Conservation (phyloP, 2,329 filamentous ascomycete genomes). For the Pseudogymnoascus verrucosus region DNA sequence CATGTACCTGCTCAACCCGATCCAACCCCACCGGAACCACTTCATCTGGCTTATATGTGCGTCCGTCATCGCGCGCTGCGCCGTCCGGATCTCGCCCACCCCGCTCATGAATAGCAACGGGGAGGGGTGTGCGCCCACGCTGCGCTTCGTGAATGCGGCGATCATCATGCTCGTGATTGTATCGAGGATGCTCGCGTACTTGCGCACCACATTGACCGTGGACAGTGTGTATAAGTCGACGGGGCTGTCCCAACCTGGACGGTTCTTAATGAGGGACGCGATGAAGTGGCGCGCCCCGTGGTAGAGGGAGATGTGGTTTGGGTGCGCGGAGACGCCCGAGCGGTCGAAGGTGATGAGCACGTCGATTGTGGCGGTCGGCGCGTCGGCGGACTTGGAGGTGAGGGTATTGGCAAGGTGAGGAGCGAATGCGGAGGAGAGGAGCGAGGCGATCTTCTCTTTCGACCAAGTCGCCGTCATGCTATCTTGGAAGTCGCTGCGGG, state of each 20-base stretch:
- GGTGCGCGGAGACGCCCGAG: constrained; percentile 76
- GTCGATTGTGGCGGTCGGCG: constrained; percentile 37
- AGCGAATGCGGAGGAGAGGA: constrained; percentile 67
- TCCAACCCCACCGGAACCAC: constrained; percentile 98
- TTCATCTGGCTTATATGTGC: constrained; percentile 95
- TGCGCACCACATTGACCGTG: constrained; percentile 63
- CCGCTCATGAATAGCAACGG: constrained; percentile 65
- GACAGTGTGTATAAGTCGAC: constrained; percentile 81
- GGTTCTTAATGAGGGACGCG: constrained; percentile 52
- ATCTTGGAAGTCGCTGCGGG: constrained; percentile 64
- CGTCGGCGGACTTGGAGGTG: constrained; percentile 25
- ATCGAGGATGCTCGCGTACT: constrained; percentile 75
- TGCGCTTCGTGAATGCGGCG: constrained; percentile 38
- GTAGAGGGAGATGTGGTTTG: constrained; percentile 88
- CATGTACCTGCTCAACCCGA: constrained; percentile 88
- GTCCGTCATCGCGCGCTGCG: constrained; percentile 78
- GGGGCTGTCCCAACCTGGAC: constrained; percentile 59
- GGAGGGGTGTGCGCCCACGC: constrained; percentile 42
- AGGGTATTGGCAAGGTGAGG: constrained; percentile 45
- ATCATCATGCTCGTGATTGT: constrained; percentile 58
- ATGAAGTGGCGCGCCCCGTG: constrained; percentile 72
- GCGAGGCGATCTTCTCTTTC: constrained; percentile 55
- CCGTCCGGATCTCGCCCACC: constrained; percentile 54
- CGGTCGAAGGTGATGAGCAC: constrained; percentile 83
- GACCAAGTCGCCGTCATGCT: constrained; percentile 81